Percentiles rank a stretch among this genome's conserved stretches.
phyloP scores from a whole-genome alignment of 768 basidiomycete genomes.

The Fomitopsis pulvina region DNA sequence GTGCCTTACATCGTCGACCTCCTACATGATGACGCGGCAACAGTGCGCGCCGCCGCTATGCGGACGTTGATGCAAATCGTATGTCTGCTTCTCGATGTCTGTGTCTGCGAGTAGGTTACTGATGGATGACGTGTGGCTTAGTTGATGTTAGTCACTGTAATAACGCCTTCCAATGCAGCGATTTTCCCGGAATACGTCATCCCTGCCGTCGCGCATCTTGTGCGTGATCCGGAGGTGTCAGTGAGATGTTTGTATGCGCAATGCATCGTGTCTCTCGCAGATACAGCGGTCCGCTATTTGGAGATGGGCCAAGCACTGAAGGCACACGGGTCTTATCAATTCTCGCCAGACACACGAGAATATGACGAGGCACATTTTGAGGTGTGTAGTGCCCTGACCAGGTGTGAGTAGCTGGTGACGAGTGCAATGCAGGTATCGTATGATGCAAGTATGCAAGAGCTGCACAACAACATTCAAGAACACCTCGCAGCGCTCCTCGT shows the following conservation, averaged over 20 bases:
- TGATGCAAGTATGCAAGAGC: slow-evolving; percentile 78
- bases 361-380: slow-evolving; percentile 79
- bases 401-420: not conserved
- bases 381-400: slow-evolving; percentile 32
- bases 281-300: slow-evolving; percentile 80
- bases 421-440: slow-evolving; percentile 66
- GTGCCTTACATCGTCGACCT: slow-evolving; percentile 89
- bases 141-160: slow-evolving; percentile 62
- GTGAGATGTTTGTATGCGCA: slow-evolving; percentile 78
- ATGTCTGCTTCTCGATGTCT: slow-evolving; percentile 24
- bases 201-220: slow-evolving; percentile 79
- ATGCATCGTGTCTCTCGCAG: slow-evolving; percentile 78
- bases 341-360: slow-evolving; percentile 58
- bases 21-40: slow-evolving; percentile 76
- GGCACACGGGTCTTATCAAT: slow-evolving; percentile 69
- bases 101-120: not conserved
- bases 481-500: slow-evolving; percentile 82
- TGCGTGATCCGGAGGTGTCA: slow-evolving; percentile 80
- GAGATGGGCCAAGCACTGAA: slow-evolving; percentile 92
- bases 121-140: slow-evolving; percentile 17
- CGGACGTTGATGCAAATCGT: slow-evolving; percentile 81
- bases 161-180: slow-evolving; percentile 53
- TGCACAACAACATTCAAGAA: slow-evolving; percentile 81
- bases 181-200: slow-evolving; percentile 96
- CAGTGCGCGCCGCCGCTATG: slow-evolving; percentile 76